Percentiles rank a stretch among this genome's conserved stretches.
Conservation (phyloP, 495 filamentous ascomycete species). For the Neurospora cerealis region DNA sequence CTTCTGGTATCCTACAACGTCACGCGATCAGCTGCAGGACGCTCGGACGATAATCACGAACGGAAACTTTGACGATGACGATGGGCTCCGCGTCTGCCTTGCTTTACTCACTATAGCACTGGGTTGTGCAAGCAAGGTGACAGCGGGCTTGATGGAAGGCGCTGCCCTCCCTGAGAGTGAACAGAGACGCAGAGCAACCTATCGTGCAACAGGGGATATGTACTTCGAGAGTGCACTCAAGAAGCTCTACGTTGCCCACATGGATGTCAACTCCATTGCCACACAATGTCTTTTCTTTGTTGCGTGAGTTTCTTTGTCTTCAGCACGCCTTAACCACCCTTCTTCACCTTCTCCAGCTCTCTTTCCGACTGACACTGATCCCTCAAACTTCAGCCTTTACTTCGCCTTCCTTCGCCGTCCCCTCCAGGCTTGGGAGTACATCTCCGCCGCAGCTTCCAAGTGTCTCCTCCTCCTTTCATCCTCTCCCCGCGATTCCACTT, state of each 20-base stretch:
- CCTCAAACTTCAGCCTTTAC: slow-evolving; percentile 14
- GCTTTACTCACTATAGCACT: slow-evolving; percentile 24
- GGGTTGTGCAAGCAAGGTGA: slow-evolving; percentile 21
- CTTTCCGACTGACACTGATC: not conserved
- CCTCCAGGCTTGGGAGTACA: slow-evolving; percentile 26
- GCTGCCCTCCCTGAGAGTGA: slow-evolving; percentile 1
- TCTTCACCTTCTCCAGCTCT: not conserved
- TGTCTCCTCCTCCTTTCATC: slow-evolving; percentile 30
- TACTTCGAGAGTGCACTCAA: slow-evolving; percentile 26
- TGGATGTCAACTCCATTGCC: slow-evolving; percentile 20
- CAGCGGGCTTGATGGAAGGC: slow-evolving; percentile 5
- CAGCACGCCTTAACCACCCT: not conserved
- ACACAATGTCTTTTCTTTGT: slow-evolving; percentile 28
- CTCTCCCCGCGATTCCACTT: slow-evolving; percentile 6
- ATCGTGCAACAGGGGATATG: slow-evolving; percentile 18
- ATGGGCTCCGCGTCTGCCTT: slow-evolving; percentile 14
- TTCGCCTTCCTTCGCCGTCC: slow-evolving; percentile 27
- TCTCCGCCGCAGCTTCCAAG: slow-evolving; percentile 22
- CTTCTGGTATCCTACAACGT: slow-evolving; percentile 29
- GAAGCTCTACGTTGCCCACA: slow-evolving; percentile 20
- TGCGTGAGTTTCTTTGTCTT: slow-evolving; percentile 11
- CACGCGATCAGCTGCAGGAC: slow-evolving; percentile 10
- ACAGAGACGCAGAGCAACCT: slow-evolving; percentile 1
- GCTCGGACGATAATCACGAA: slow-evolving; percentile 8
- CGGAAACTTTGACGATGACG: slow-evolving; percentile 9